Evolutionary conservation across 345 rosid genomes (phyloP), one percentile per base, ranked within the genome.

Genomic region (Noccaea caerulescens): DNA sequence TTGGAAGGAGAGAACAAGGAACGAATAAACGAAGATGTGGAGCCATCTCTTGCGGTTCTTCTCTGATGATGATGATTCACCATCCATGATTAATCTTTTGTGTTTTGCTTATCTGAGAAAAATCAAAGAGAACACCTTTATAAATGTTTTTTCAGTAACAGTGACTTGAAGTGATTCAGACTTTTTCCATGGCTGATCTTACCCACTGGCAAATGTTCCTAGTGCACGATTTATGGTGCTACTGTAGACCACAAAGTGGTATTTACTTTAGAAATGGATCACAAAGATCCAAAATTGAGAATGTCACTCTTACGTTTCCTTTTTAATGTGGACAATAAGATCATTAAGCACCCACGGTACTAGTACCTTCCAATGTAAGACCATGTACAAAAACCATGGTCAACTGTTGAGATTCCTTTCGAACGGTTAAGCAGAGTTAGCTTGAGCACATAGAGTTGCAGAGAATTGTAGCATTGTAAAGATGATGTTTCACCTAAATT

Each of bases 1-100:
- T 47, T 81, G 82, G 45, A 78, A 79, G 0, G 68, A 10, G 63
- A 84, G 83, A 34, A 79, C 61, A 5, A 58, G 63, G 14, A 79
- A n/a, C 3, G 80, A n/a, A 12, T 72, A 80, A 4, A 81, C 0
- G 10, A 63, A 59, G 46, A 83, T 49, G 3, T 30, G 47, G 5
- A 81, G 6, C 84, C 84, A 79, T 60, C 79, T 56, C 49, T 39
- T 66, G 37, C 42, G 64, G 42, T 68, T 68, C 53, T 14, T 52
- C 0, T 14, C 1, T 20, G 25, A 12, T 34, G 58, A 23, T 12
- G 58, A 37, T 66, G 61, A 52, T 67, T 25, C 34, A 36, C 42
- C 18, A 33, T 36, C 69, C 69, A 64, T 64, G 6, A 7, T 10
- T 23, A 20, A 6, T 5, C 11, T 32, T 56, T 7, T 36, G 9